Conservation (phyloP, 164 flowering plant genomes). For the Tetracentron sinense region DNA sequence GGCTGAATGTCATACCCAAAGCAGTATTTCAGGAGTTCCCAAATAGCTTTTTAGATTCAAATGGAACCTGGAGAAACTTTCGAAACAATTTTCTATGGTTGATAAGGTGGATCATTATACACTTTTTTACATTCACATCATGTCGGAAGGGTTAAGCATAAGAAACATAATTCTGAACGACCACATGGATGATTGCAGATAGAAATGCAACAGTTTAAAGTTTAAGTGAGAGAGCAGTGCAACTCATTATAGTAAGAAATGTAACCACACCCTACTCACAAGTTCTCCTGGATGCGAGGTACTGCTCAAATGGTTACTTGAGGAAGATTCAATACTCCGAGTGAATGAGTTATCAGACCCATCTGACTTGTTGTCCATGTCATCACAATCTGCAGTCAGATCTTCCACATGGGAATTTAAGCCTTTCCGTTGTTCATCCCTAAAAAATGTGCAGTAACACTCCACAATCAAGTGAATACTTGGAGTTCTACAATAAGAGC, state of each 20-base stretch:
- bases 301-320: conserved; percentile 38
- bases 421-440: conserved; percentile 39
- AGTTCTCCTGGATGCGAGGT: conserved; percentile 35
- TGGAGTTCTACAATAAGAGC: background rate
- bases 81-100: no score
- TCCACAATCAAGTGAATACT: conserved; percentile 3
- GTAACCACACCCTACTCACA: conserved; percentile 45
- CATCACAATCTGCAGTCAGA: conserved; percentile 26
- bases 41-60: no score
- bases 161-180: background rate
- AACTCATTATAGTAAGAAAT: background rate
- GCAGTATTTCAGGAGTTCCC: no score
- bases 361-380: conserved; percentile 42
- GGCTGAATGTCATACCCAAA: no score
- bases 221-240: background rate
- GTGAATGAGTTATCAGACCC: conserved; percentile 35
- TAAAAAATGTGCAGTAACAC: conserved; percentile 25
- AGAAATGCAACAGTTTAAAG: background rate
- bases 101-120: no score
- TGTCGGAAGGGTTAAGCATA: background rate
- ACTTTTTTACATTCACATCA: conserved; percentile 1
- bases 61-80: no score
- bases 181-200: no score
- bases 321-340: conserved; percentile 35
- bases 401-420: conserved; percentile 30